Evolutionary conservation across 1,284 basidiomycete species (phyloP), one percentile per base, ranked within the genome.

Genomic region (Chiua sp.): DNA sequence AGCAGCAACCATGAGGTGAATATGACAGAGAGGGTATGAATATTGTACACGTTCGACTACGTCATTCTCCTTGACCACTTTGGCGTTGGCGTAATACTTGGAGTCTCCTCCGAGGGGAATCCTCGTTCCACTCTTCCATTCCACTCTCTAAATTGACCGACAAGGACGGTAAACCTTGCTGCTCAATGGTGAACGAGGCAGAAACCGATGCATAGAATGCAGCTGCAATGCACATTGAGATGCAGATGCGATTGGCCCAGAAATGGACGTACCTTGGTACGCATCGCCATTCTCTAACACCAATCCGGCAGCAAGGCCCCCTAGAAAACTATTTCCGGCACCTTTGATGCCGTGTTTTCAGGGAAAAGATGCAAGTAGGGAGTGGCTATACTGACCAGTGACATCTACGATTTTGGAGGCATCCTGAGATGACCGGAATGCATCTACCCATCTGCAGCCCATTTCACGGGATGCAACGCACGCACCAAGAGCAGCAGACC

Each of bases 281-380:
- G 89, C 75, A 70, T 94, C 83, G 1, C 84, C 87, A 26, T 81
- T 68, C 33, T 82, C 76, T 50, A 88, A 65, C 16, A 79, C 62
- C 52, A 96, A 71, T 0, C 93, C 93, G 7, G 93, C 94, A 18
- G 85, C 86, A 11, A 96, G 78, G 1, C 93, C 92, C 13, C 94
- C 95, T 37, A 96, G 77, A 73, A 96, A 97, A 54, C 87, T 85
- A 75, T 97, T 97, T 13, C 94, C 94, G 7, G 93, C 94, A 48
- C 93, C 92, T n/a, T 92, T 64, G 51, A 32, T 30, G 33, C 3
- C 28, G 44, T 57, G 20, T 42, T 18, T 46, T 52, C 56, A 64
- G 57, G 47, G 20, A 53, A 16, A n/a, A 20, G 26, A 47, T 20
- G 42, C 33, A 51, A 39, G 56, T 51, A 44, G 58, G 52, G 55